Conservation (phyloP, 805 yeast species). For the Kuraishia hungarica region DNA sequence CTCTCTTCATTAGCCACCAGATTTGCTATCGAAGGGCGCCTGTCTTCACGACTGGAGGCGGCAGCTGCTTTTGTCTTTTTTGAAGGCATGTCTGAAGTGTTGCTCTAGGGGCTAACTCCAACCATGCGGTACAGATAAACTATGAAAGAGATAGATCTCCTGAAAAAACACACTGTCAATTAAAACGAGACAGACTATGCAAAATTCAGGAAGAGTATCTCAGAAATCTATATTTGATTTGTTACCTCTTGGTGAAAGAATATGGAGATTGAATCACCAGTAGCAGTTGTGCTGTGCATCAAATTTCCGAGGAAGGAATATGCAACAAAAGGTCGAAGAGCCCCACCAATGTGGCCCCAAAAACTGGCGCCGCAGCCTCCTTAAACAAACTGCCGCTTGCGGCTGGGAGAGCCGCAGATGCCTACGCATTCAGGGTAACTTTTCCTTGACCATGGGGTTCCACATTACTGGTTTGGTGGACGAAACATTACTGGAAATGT, state of each 20-base stretch:
- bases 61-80: background rate
- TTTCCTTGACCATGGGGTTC: background rate
- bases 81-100: background rate
- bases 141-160: background rate
- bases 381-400: background rate
- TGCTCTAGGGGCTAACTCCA: background rate
- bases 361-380: background rate
- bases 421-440: background rate
- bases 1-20: background rate
- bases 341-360: background rate
- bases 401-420: background rate
- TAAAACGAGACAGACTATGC: no score
- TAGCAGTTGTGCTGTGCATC: background rate
- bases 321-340: background rate
- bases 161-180: no score
- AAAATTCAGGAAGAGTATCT: no score
- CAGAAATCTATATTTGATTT: no score
- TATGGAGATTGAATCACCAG: background rate
- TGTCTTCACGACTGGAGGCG: background rate
- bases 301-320: background rate
- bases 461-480: background rate
- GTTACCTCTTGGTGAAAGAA: no score
- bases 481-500: background rate
- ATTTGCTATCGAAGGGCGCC: slow-evolving; percentile 1
- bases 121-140: background rate